Base-by-base conservation (phyloP, 805 yeast species). In the Ogataea neopini region DNA sequence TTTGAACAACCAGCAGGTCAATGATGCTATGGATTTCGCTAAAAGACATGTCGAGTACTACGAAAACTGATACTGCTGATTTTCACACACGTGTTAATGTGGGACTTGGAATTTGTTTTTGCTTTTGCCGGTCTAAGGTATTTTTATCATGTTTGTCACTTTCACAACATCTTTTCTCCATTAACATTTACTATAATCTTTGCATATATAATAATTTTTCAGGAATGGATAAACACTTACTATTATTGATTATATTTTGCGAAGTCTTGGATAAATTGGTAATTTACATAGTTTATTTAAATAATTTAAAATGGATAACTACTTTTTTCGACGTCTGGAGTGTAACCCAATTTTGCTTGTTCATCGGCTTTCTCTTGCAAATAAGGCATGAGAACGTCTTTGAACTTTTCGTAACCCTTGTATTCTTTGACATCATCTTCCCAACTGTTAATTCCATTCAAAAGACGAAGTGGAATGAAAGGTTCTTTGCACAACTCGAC, bases 11-110 rank as follows among this genome's bases (percentile, higher is more conserved):
- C 69, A 73, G 50, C 84, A 83, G 52, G 88, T 88, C n/a, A 73
- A 79, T 48, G 80, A 81, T 45, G 82, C 88, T 35, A 82, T 86
- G 56, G 82, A 83, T 58, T 82, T 76, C 57, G 94, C 94, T 6
- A 86, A 85, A 64, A 86, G 81, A 54, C 80, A 87, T 62, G 89
- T 86, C 43, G 92, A 86, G 66, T 86, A 76, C 58, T 66, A 64
- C 46, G 65, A 61, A 42, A 61, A 62, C 44, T 59, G 48, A 48
- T 20, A 34, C n/a, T 34, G 22, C 20, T 19, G 37, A 18, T 4
- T 6, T 6, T n/a, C 32, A 28, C 32, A 36, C 6, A 4, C 13
- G 25, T 19, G 28, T 22, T 36, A 14, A 18, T 33, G 32, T 17
- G 36, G 36, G 20, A 32, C 36, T 17, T 35, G 18, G 38, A n/a